phyloP scores from a whole-genome alignment of 2,329 filamentous ascomycete genomes.

The Thielaviopsis musarum region DNA sequence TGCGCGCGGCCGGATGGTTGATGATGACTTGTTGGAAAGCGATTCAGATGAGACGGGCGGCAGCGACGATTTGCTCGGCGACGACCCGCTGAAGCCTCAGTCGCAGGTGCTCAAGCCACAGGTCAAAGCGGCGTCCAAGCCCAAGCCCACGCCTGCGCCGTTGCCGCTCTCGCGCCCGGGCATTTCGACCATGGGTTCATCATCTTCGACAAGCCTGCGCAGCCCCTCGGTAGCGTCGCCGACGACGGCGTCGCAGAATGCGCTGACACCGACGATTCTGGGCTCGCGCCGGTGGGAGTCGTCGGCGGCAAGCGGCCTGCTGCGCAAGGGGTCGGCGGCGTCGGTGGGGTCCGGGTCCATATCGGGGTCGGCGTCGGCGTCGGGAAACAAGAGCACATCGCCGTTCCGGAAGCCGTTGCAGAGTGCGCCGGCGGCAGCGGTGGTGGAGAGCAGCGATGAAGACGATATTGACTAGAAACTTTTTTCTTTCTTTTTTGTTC shows the following conservation, averaged over 20 bases:
- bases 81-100: conserved; percentile 5
- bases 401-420: conserved; percentile 10
- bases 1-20: conserved; percentile 26
- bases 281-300: conserved; percentile 22
- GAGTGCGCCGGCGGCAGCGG: neutral
- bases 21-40: conserved; percentile 25
- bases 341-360: conserved; percentile 12
- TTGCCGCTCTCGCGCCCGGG: neutral
- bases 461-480: conserved; percentile 12
- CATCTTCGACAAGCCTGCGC: conserved; percentile 20
- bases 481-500: neutral
- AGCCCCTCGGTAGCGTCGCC: conserved; percentile 17
- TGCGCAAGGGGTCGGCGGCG: conserved; percentile 20
- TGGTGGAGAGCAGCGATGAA: conserved; percentile 7
- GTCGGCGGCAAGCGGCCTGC: conserved; percentile 26
- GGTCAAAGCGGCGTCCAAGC: neutral
- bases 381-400: conserved; percentile 1
- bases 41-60: conserved; percentile 19
- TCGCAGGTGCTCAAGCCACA: neutral
- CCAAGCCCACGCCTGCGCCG: neutral
- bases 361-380: conserved; percentile 13
- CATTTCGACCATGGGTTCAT: neutral
- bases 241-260: conserved; percentile 22
- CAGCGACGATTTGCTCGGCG: conserved; percentile 22
- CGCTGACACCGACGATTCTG: conserved; percentile 23